A percentile compares a stretch with the other conserved stretches of the same genome.
Evolutionary conservation across 768 basidiomycete species (phyloP).

Genomic region (Tulasnella calospora): DNA sequence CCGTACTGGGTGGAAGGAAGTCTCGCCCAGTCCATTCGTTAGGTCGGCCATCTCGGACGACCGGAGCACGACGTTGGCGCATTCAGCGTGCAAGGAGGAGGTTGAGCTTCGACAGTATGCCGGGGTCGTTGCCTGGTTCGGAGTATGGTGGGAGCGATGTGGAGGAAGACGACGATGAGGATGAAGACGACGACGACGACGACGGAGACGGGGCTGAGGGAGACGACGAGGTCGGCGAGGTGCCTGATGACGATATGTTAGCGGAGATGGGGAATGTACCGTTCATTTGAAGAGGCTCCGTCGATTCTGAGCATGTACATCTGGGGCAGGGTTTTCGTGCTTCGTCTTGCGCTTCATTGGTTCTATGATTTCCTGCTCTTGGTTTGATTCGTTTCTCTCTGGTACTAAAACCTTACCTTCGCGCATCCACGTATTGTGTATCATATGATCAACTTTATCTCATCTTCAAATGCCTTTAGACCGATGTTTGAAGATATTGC

Average conservation of each 20-base stretch:
- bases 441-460: not conserved
- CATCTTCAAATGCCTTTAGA: no score
- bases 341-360: not conserved
- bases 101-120: slow-evolving; percentile 78
- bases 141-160: slow-evolving; percentile 36
- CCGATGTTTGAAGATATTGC: no score
- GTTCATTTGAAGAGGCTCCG: slow-evolving; percentile 37
- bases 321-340: no score
- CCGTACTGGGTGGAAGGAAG: not conserved
- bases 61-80: slow-evolving; percentile 26
- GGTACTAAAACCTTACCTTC: not conserved
- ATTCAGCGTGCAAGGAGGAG: slow-evolving; percentile 33
- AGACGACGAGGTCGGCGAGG: slow-evolving; percentile 62
- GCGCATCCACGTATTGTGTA: not conserved
- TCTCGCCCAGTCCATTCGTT: slow-evolving; percentile 6
- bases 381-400: not conserved
- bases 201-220: slow-evolving; percentile 45
- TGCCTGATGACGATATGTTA: slow-evolving; percentile 71
- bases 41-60: slow-evolving; percentile 1
- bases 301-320: no score
- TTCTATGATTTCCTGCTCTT: not conserved
- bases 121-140: slow-evolving; percentile 59
- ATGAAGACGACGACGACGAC: slow-evolving; percentile 37
- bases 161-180: slow-evolving; percentile 37
- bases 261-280: slow-evolving; percentile 80